A percentile compares a stretch with the other conserved stretches of the same genome.
Evolutionary conservation across 176 grass and related monocot species (phyloP).

Genomic region (Lolium multiflorum): DNA sequence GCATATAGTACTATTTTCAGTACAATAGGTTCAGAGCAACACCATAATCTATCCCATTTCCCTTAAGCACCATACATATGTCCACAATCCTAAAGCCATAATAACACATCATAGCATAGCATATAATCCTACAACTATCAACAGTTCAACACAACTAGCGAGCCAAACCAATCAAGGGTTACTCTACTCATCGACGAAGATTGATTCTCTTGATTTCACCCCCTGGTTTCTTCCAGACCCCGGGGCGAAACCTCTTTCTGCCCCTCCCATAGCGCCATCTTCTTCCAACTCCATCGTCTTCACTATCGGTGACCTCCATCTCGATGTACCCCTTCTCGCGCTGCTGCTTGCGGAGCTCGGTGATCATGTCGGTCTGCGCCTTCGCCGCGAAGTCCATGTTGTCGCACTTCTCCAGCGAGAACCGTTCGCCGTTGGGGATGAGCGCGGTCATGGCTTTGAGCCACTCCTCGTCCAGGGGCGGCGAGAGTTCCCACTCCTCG

Average conservation of each 20-base stretch:
- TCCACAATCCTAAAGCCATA: background rate
- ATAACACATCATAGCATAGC: background rate
- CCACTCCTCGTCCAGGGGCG: background rate
- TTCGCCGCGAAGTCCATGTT: background rate
- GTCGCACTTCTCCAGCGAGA: background rate
- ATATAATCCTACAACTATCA: no score
- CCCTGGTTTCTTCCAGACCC: background rate
- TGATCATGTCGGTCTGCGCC: background rate
- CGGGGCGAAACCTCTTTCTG: background rate
- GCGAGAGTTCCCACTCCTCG: background rate
- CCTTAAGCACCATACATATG: conserved; percentile 45
- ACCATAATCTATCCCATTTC: no score
- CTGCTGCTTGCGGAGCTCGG: no score
- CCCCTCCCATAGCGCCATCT: background rate
- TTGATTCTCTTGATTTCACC: no score
- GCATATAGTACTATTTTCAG: no score
- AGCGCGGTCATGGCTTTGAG: background rate
- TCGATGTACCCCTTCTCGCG: background rate
- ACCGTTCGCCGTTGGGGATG: background rate
- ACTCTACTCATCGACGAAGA: no score
- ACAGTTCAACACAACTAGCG: no score
- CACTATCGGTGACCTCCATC: background rate
- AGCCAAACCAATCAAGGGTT: no score
- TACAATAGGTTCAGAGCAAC: no score
- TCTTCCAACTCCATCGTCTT: background rate